These are phyloP conservation scores for Apiotrichum porosum DNA, from an alignment of 1,284 basidiomycete genomes.

Conservation along the genomic window DNA sequence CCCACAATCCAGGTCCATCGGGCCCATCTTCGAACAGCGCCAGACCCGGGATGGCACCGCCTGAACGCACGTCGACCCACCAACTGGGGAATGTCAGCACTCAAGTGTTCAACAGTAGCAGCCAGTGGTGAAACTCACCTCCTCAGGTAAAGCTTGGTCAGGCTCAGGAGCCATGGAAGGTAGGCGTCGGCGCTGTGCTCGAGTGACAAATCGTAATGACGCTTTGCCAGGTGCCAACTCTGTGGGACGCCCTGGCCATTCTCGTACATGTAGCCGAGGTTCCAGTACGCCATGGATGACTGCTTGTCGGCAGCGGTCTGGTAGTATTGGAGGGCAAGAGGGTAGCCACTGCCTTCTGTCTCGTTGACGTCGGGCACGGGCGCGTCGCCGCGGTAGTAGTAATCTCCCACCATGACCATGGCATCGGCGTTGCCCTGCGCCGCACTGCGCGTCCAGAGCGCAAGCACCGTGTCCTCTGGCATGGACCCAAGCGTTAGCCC, in stretches of 20 bases:
- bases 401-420: constrained; percentile 92
- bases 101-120: too few species aligned
- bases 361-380: constrained; percentile 28
- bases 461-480: constrained; percentile 59
- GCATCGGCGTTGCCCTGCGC: constrained; percentile 91
- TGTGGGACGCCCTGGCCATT: constrained; percentile 84
- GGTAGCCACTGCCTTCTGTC: constrained; percentile 55
- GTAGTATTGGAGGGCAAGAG: constrained; percentile 89
- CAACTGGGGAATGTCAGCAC: constrained; percentile 29
- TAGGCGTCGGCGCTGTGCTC: constrained; percentile 75
- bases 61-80: constrained; percentile 38
- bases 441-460: constrained; percentile 91
- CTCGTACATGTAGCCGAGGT: constrained; percentile 98
- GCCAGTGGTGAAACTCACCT: constrained; percentile 34
- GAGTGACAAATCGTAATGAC: constrained; percentile 86
- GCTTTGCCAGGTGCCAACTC: constrained; percentile 95
- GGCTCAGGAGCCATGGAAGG: constrained; percentile 74
- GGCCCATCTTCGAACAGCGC: constrained; percentile 36
- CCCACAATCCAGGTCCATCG: constrained; percentile 22
- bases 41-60: constrained; percentile 39
- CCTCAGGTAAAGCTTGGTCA: constrained; percentile 76
- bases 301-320: constrained; percentile 81
- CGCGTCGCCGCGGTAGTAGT: constrained; percentile 58
- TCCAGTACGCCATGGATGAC: constrained; percentile 96
- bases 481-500: background rate